Evolutionary conservation across 331 rosid genomes (phyloP).

Genomic region (Telfairia occidentalis): DNA sequence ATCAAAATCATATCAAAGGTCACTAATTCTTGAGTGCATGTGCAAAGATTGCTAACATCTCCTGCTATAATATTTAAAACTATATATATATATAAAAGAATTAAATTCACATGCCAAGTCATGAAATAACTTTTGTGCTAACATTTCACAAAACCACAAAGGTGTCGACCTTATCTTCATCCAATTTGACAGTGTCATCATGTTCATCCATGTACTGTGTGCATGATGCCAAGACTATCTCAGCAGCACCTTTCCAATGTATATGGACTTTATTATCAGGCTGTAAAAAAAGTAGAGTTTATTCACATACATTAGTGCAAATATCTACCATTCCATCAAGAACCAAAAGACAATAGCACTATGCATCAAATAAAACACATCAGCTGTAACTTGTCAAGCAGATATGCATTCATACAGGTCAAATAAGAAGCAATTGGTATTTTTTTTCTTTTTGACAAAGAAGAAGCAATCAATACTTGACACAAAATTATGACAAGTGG

Average conservation of each 20-base stretch:
- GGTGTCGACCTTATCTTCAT: conserved; percentile 55
- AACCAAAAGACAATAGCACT: not conserved
- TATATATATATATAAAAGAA: not conserved
- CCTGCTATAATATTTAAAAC: not conserved
- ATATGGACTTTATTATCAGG: conserved; percentile 52
- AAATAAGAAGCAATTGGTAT: not conserved
- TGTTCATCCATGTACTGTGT: conserved; percentile 38
- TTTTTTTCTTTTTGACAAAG: not conserved
- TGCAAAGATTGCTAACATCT: not conserved
- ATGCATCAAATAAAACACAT: not conserved
- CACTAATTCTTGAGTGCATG: not conserved
- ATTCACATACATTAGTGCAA: conserved; percentile 10
- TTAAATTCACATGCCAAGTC: not conserved
- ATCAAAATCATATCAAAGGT: not conserved
- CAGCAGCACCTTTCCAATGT: conserved; percentile 99
- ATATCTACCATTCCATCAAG: not conserved
- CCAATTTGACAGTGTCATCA: conserved; percentile 41
- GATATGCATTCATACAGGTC: not conserved
- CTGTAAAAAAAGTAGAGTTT: conserved; percentile 28
- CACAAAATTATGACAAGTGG: not conserved
- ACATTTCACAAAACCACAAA: not conserved
- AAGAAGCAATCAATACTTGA: not conserved
- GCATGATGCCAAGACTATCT: conserved; percentile 69
- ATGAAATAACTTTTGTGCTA: not conserved
- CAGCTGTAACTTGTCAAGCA: not conserved